These are phyloP conservation scores for Turnera subulata DNA, from an alignment of 345 rosid genomes.

Conservation along the genomic window DNA sequence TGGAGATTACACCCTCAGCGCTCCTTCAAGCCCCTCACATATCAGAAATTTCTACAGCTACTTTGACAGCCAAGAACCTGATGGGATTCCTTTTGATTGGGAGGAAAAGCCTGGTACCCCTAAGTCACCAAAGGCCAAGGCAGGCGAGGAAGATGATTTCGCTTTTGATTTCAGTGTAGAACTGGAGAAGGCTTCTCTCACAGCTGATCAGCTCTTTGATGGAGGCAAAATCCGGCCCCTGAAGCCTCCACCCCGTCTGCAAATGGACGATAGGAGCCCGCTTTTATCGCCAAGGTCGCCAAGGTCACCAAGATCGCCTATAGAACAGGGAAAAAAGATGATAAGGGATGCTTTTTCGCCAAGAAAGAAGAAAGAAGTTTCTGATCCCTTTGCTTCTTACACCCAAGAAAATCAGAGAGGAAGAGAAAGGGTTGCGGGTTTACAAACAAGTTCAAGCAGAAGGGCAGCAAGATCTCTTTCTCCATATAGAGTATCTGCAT, in stretches of 20 bases:
- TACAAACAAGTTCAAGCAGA: conserved; percentile 34
- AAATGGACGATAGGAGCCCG: conserved; percentile 30
- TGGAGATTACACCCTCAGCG: conserved; percentile 55
- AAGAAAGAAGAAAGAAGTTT: conserved; percentile 15
- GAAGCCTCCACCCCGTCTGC: conserved; percentile 40
- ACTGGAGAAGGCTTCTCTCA: conserved; percentile 12
- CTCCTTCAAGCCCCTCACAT: conserved; percentile 73
- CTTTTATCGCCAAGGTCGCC: conserved; percentile 36
- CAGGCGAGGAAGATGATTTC: conserved; percentile 11
- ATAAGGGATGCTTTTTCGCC: conserved; percentile 59
- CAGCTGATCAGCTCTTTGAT: conserved; percentile 29
- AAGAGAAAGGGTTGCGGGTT: conserved; percentile 36
- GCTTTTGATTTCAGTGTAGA: conserved; percentile 29
- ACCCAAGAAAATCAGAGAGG: conserved; percentile 55
- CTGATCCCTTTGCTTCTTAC: conserved; percentile 33
- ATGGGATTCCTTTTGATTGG: background rate
- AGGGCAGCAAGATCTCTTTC: conserved; percentile 67
- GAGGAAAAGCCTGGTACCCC: conserved; percentile 6
- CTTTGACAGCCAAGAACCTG: conserved; percentile 26
- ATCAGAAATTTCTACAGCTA: conserved; percentile 50
- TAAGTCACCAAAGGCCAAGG: background rate
- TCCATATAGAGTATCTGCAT: conserved; percentile 64
- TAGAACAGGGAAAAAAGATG: conserved; percentile 42
- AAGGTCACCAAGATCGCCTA: conserved; percentile 54
- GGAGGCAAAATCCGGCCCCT: conserved; percentile 22